Evolutionary conservation across 192 early-diverging fungal genomes (phyloP).

Genomic region (Lunasporangiospora selenospora): DNA sequence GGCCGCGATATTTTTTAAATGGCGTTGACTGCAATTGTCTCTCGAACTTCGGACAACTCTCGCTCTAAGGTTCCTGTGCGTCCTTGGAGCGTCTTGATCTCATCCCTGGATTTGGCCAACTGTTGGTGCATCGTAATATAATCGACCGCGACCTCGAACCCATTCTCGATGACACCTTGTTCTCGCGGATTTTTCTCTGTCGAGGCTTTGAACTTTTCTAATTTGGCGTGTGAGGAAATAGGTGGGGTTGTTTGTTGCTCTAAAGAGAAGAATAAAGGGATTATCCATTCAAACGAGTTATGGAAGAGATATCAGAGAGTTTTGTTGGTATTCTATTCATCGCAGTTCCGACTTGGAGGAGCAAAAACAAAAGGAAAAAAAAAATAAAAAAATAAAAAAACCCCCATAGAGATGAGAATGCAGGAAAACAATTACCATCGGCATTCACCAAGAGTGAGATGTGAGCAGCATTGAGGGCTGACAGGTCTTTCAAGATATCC

Average conservation of each 20-base stretch:
- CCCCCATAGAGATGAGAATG: neutral
- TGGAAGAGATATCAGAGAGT: neutral
- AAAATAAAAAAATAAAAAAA: neutral
- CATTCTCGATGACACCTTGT: conserved; percentile 38
- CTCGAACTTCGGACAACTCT: conserved; percentile 36
- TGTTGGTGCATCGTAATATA: conserved; percentile 41
- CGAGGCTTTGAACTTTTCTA: conserved; percentile 24
- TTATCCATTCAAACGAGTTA: neutral
- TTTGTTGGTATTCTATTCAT: neutral
- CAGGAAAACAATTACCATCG: neutral
- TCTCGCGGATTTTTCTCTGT: conserved; percentile 35
- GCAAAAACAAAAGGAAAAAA: neutral
- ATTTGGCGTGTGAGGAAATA: conserved; percentile 12
- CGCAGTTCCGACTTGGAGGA: neutral
- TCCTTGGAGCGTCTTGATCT: conserved; percentile 40
- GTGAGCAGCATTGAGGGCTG: conserved; percentile 4
- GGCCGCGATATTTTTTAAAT: conserved; percentile 17
- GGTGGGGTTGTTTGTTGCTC: neutral
- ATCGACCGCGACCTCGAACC: conserved; percentile 33
- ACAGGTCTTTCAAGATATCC: conserved; percentile 22
- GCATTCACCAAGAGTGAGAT: conserved; percentile 22
- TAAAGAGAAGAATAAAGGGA: neutral
- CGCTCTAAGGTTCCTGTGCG: conserved; percentile 19
- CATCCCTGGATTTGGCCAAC: conserved; percentile 16
- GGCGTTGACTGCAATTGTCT: conserved; percentile 35